Percentiles rank a stretch among this genome's conserved stretches.
Conservation (phyloP, 2,329 filamentous ascomycete species). For the Ophiosphaerella herpotricha region DNA sequence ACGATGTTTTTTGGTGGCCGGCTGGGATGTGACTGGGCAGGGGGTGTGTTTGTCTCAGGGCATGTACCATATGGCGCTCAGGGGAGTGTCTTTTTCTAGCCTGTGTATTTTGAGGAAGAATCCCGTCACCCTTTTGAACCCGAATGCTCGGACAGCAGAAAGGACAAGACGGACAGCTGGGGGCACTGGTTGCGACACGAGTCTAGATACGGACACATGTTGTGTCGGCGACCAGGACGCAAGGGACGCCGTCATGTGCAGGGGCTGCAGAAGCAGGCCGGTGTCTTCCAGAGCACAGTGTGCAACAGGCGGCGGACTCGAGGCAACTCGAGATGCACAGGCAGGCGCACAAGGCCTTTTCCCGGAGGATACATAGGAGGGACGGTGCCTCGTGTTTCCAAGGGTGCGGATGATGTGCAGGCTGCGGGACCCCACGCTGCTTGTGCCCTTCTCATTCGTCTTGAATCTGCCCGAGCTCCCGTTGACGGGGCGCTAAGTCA, state of each 20-base stretch:
- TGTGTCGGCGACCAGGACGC: neutral
- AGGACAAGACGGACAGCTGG: too few species aligned
- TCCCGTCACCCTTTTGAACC: too few species aligned
- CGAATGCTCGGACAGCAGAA: too few species aligned
- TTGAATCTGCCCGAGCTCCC: constrained; percentile 7
- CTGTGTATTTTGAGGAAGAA: too few species aligned
- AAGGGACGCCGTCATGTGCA: neutral
- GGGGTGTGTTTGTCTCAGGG: too few species aligned
- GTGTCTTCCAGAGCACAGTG: constrained; percentile 3
- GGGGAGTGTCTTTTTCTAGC: too few species aligned
- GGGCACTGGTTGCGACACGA: too few species aligned
- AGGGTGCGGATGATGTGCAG: neutral
- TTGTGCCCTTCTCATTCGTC: constrained; percentile 2
- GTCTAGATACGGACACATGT: neutral
- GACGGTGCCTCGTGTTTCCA: neutral
- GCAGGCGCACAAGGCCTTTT: constrained; percentile 1
- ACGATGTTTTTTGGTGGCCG: neutral
- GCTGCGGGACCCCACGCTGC: constrained; percentile 13
- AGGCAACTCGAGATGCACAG: constrained; percentile 2
- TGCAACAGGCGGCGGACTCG: constrained; percentile 4
- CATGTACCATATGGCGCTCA: too few species aligned
- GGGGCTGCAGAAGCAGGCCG: neutral
- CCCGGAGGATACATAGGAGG: too few species aligned
- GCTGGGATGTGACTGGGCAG: neutral
- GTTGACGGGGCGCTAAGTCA: constrained; percentile 14